Percentiles rank a stretch among this genome's conserved stretches.
phyloP scores from a whole-genome alignment of 495 filamentous ascomycete species.

The Penicillium ucsense region DNA sequence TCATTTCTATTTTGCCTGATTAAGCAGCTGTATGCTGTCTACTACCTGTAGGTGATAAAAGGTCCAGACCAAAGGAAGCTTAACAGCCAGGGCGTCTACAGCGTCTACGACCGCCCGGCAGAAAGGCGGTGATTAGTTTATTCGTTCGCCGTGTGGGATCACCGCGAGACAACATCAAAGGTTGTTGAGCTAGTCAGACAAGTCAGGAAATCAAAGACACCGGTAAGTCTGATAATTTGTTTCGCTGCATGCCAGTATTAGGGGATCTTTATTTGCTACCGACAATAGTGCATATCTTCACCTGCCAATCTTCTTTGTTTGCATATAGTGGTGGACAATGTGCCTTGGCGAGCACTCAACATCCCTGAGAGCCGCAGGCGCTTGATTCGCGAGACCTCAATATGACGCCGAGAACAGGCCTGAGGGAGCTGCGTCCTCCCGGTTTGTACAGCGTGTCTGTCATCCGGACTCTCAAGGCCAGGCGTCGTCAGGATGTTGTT shows the following conservation, averaged over 20 bases:
- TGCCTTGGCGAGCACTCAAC: not conserved
- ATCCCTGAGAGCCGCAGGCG: slow-evolving; percentile 14
- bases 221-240: slow-evolving; percentile 11
- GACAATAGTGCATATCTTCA: too few species aligned
- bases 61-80: not conserved
- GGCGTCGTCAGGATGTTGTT: not conserved
- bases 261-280: too few species aligned
- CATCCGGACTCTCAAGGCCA: slow-evolving; percentile 10
- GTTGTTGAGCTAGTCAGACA: slow-evolving; percentile 3
- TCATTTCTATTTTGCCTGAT: too few species aligned
- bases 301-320: too few species aligned
- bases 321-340: too few species aligned
- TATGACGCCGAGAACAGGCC: slow-evolving; percentile 22
- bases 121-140: slow-evolving; percentile 16
- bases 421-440: slow-evolving; percentile 24
- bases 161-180: slow-evolving; percentile 8
- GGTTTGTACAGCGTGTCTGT: slow-evolving; percentile 18
- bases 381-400: slow-evolving; percentile 19
- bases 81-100: not conserved
- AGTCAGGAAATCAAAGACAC: slow-evolving; percentile 5
- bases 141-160: slow-evolving; percentile 11
- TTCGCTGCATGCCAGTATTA: not conserved
- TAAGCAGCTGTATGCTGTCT: too few species aligned
- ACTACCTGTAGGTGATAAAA: not conserved
- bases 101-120: slow-evolving; percentile 11